Conservation (phyloP, 495 filamentous ascomycete genomes). For the Aspergillus asperescens region DNA sequence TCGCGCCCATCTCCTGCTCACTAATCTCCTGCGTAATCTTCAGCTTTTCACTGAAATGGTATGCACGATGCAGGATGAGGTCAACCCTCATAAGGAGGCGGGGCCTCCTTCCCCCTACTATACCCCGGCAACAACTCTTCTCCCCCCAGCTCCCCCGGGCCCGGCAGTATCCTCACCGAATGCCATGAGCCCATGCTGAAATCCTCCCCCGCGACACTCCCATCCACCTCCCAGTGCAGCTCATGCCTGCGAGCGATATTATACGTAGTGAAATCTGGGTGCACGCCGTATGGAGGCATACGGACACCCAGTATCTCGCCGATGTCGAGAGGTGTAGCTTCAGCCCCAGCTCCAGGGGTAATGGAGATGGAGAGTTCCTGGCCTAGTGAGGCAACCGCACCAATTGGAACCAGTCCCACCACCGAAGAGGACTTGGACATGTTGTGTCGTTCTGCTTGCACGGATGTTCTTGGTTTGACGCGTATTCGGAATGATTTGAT, state of each 20-base stretch:
- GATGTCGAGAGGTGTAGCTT: neutral
- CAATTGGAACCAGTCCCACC: neutral
- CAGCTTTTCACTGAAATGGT: too few species aligned
- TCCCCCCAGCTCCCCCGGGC: neutral
- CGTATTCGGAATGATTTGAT: neutral
- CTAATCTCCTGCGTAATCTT: too few species aligned
- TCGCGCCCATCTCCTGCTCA: too few species aligned
- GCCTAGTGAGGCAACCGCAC: too few species aligned
- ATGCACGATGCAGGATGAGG: neutral
- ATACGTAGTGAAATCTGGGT: neutral
- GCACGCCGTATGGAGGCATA: neutral
- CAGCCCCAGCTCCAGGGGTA: neutral
- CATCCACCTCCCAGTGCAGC: neutral
- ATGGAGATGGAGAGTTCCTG: neutral
- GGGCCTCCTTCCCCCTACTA: neutral
- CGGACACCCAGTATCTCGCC: neutral
- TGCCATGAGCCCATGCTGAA: neutral
- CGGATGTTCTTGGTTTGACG: neutral
- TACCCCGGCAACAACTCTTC: neutral
- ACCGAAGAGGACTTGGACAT: neutral
- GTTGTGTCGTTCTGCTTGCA: neutral
- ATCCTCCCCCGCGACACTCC: neutral
- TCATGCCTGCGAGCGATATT: neutral
- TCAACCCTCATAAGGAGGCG: neutral
- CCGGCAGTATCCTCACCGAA: neutral